These are phyloP conservation scores for Dovyalis caffra DNA, from an alignment of 345 rosid species.

Conservation along the genomic window DNA sequence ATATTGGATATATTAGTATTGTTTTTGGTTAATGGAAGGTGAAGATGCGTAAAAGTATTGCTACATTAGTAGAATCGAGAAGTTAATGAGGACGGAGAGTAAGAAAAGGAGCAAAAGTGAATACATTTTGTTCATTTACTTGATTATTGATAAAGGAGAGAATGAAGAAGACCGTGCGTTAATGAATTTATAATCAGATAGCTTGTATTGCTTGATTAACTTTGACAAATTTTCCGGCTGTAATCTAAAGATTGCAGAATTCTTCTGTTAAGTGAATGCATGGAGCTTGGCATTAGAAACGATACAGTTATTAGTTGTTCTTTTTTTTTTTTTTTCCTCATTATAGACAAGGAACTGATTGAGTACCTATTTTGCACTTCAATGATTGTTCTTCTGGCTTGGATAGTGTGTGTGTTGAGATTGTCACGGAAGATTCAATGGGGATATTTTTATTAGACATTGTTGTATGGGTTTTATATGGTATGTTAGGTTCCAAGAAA, in stretches of 20 bases:
- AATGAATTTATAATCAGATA: neutral
- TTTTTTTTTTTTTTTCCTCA: no score
- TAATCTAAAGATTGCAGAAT: neutral
- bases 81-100: neutral
- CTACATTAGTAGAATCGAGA: neutral
- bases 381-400: neutral
- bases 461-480: neutral
- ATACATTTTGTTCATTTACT: neutral
- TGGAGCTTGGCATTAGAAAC: neutral
- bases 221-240: neutral
- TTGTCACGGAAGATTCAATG: neutral
- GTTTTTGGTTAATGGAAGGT: neutral
- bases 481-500: neutral
- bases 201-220: neutral
- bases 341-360: neutral
- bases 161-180: neutral
- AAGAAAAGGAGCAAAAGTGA: neutral
- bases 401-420: neutral
- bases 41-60: neutral
- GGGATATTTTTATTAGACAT: no score
- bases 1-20: neutral
- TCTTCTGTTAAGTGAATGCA: neutral
- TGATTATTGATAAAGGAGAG: neutral
- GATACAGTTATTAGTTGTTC: neutral
- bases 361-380: neutral